Percentiles rank a stretch among this genome's conserved stretches.
Conservation (phyloP, 129 eudicot species). For the Pittosporum tobira region DNA sequence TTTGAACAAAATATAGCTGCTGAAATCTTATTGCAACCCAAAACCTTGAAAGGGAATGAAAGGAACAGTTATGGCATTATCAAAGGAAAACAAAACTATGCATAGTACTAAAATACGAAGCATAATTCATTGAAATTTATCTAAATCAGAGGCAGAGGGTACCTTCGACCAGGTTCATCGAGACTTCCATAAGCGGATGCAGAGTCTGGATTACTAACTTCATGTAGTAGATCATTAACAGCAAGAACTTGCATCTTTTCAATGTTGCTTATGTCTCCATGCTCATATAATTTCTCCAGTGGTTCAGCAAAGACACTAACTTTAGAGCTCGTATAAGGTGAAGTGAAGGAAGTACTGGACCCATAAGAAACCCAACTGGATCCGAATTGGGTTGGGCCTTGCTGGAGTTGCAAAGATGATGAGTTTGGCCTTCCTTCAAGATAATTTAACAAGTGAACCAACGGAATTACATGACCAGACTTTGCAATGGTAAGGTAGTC, state of each 20-base stretch:
- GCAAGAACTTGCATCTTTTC: conserved; percentile 72
- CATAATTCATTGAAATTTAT: no score
- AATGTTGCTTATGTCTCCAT: conserved; percentile 25
- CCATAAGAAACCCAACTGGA: conserved; percentile 28
- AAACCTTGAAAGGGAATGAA: conserved; percentile 38
- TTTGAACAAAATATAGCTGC: conserved; percentile 48
- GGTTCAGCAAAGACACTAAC: conserved; percentile 38
- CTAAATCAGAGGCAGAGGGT: conserved; percentile 10
- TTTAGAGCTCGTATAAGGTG: conserved; percentile 46
- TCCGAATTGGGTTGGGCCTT: conserved; percentile 25
- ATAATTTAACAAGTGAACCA: conserved; percentile 55
- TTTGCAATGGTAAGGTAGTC: conserved; percentile 26
- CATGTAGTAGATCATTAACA: conserved; percentile 64
- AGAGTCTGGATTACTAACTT: conserved; percentile 52
- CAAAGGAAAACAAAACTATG: not conserved
- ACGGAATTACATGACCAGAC: conserved; percentile 26
- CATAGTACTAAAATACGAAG: no score
- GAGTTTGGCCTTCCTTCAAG: conserved; percentile 44
- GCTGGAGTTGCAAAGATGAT: conserved; percentile 34
- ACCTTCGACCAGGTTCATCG: conserved; percentile 96
- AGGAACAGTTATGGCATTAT: not conserved
- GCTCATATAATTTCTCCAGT: conserved; percentile 38
- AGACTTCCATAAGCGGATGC: conserved; percentile 84
- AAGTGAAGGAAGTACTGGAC: conserved; percentile 20
- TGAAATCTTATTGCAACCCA: conserved; percentile 90